Percentiles rank a stretch among this genome's conserved stretches.
phyloP scores from a whole-genome alignment of 805 yeast species.

The Priceomyces carsonii region DNA sequence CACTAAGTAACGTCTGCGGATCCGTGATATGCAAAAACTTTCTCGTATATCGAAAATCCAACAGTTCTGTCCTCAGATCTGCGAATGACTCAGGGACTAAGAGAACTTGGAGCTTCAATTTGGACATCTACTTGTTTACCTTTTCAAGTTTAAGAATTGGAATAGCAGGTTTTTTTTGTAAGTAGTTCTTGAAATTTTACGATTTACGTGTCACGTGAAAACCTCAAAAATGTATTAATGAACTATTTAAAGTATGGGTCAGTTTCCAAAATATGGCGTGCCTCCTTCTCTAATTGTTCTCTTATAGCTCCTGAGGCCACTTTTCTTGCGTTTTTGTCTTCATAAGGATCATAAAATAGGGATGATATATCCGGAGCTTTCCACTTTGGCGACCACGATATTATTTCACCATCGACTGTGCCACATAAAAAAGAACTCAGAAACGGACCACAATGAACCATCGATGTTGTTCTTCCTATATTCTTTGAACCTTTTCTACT shows the following conservation, averaged over 20 bases:
- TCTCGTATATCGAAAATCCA: conserved; percentile 27
- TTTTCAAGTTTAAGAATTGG: no score
- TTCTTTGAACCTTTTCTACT: conserved; percentile 42
- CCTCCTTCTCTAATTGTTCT: conserved; percentile 4
- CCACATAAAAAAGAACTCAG: conserved; percentile 56
- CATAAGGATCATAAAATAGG: conserved; percentile 2
- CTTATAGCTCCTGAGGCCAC: not conserved
- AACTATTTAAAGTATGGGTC: conserved; percentile 5
- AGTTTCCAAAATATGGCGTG: conserved; percentile 1
- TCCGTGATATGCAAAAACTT: conserved; percentile 68
- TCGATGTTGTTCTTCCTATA: conserved; percentile 49
- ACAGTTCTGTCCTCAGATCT: conserved; percentile 16
- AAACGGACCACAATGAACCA: conserved; percentile 49
- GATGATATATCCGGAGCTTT: conserved; percentile 11
- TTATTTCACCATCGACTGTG: conserved; percentile 65
- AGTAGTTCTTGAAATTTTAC: no score
- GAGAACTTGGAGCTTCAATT: conserved; percentile 36
- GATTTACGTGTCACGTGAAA: conserved; percentile 3
- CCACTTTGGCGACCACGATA: conserved; percentile 49
- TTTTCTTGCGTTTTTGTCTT: not conserved
- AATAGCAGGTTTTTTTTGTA: no score
- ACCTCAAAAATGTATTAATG: not conserved
- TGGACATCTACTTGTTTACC: conserved; percentile 17
- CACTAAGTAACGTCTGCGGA: conserved; percentile 44
- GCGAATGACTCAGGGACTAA: conserved; percentile 29